Evolutionary conservation across 192 early-diverging fungal species (phyloP).

Genomic region (Backusella tuberculispora): DNA sequence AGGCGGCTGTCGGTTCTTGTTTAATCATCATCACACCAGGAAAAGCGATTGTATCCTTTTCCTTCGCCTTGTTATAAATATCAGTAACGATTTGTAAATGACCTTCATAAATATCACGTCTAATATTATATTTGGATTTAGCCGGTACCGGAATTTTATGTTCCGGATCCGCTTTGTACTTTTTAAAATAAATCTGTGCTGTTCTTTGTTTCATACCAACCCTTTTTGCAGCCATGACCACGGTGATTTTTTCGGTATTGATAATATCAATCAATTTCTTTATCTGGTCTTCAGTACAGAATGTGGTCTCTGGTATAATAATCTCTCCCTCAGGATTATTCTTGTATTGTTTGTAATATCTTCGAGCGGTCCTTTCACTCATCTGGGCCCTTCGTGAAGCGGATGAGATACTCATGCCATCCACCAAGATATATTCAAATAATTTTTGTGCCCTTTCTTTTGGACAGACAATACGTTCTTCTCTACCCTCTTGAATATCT

Average conservation of each 20-base stretch:
- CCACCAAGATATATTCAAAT: background rate
- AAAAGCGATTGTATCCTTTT: background rate
- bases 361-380: background rate
- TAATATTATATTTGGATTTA: background rate
- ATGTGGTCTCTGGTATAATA: background rate
- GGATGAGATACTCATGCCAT: background rate
- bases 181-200: background rate
- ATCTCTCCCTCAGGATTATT: background rate
- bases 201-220: background rate
- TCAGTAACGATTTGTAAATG: background rate
- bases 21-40: too few species aligned
- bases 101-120: background rate
- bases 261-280: background rate
- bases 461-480: background rate
- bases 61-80: background rate
- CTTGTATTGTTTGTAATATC: background rate
- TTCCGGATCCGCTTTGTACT: background rate
- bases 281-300: background rate
- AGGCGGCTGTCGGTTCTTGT: too few species aligned
- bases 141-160: background rate
- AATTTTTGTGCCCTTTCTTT: background rate
- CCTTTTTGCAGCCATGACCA: background rate
- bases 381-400: background rate
- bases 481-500: background rate
- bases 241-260: background rate